Percentiles rank a stretch among this genome's conserved stretches.
phyloP scores from a whole-genome alignment of 106 monocot genomes.

The Platanthera zijinensis region DNA sequence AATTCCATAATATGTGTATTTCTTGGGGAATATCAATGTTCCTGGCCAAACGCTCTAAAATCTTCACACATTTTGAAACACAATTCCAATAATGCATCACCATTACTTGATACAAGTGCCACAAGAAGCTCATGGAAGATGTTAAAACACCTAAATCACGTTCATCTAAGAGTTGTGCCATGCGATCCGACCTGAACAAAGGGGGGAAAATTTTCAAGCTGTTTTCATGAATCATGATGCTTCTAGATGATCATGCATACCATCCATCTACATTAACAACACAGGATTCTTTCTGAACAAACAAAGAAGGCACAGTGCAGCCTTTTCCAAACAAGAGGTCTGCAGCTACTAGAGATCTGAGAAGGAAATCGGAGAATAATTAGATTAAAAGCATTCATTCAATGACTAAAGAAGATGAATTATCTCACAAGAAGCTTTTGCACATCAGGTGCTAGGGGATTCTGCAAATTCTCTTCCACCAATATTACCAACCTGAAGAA shows the following conservation, averaged over 20 bases:
- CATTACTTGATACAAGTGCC: constrained; percentile 80
- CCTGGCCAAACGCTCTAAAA: constrained; percentile 79
- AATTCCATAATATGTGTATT: constrained; percentile 97
- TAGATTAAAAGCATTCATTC: constrained; percentile 7
- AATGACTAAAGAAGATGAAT: constrained; percentile 2
- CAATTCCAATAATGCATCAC: constrained; percentile 97
- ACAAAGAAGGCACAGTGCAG: constrained; percentile 96
- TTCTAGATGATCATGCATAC: constrained; percentile 24
- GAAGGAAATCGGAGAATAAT: constrained; percentile 7
- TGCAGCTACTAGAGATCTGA: constrained; percentile 91
- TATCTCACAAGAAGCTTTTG: constrained; percentile 86
- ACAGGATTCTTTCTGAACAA: constrained; percentile 91
- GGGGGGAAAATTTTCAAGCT: constrained; percentile 2
- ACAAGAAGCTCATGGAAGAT: constrained; percentile 94
- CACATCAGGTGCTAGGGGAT: constrained; percentile 94
- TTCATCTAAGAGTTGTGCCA: constrained; percentile 97
- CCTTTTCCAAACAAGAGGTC: constrained; percentile 95
- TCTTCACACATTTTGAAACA: constrained; percentile 94
- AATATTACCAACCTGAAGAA: constrained; percentile 96
- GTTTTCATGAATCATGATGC: not conserved
- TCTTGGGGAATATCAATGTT: constrained; percentile 96
- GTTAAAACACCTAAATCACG: constrained; percentile 96
- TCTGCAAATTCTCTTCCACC: constrained; percentile 94
- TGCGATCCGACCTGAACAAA: constrained; percentile 79
- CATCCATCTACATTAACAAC: constrained; percentile 97